Evolutionary conservation across 352 stramenopile genomes (phyloP), one percentile per base, ranked within the genome.

Genomic region (Phytophthora parvispora): DNA sequence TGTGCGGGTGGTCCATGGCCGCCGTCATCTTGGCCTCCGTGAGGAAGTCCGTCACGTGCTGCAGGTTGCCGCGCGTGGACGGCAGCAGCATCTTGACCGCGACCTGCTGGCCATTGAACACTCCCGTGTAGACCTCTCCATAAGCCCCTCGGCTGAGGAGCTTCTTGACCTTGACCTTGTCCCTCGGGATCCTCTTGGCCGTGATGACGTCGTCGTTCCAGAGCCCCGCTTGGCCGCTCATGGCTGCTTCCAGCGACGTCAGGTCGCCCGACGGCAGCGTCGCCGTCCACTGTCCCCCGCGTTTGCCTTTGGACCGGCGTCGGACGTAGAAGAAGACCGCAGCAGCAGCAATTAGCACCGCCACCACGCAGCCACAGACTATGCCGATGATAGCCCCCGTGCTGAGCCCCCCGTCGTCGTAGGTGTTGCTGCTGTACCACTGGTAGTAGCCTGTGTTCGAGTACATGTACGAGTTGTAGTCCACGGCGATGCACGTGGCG

Each of bases 1-100:
- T 85, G 52, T 84, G 80, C n/a, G 68, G 72, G 27, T 90, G 81
- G 4, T 87, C 69, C 9, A 90, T 57, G 22, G 31, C 31, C 1
- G 81, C 72, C 13, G 56, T 81, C 54, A 87, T 54, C 3, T 81
- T 81, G 31, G 86, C 84, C 49, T 90, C 81, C 28, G 80, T 69
- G 69, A 90, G 84, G 47, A 90, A 90, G 22, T 58, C 34, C 22
- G 68, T 72, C 4, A 81, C 42, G 3, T 84, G 62, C 22, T 67
- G 38, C 9, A 78, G 51, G 12, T 75, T 68, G 3, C 50, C 53
- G 16, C 67, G 58, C 16, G 28, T 72, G 22, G 64, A 54, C 10
- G 65, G 62, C 13, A 75, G 56, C 12, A 84, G 47, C 52, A 65
- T 77, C 52, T 84, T 84, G 52, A 84, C 57, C 16, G 75, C 42